Conservation (phyloP, 2,329 filamentous ascomycete species). For the Fusarium clavum region DNA sequence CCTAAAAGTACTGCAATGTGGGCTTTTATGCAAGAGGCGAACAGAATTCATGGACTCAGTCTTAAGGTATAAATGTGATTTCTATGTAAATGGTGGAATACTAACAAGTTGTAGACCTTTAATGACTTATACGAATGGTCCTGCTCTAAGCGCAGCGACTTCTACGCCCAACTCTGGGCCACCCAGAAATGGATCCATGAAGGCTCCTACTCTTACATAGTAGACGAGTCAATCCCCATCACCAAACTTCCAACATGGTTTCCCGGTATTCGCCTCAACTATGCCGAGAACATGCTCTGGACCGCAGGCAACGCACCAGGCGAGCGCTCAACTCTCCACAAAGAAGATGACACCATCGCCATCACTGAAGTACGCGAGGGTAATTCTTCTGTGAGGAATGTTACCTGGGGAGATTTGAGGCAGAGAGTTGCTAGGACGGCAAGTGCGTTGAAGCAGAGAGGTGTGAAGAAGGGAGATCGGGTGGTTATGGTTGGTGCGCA, state of each 20-base stretch:
- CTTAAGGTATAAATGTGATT: slow-evolving; percentile 63
- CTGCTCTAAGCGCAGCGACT: slow-evolving; percentile 68
- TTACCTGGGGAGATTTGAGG: slow-evolving; percentile 77
- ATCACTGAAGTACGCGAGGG: slow-evolving; percentile 80
- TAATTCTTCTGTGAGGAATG: slow-evolving; percentile 62
- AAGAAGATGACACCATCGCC: slow-evolving; percentile 78
- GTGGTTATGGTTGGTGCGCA: slow-evolving; percentile 82
- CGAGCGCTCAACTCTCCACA: slow-evolving; percentile 65
- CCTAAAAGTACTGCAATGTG: slow-evolving; percentile 73
- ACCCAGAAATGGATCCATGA: slow-evolving; percentile 70
- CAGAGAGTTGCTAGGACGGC: slow-evolving; percentile 67
- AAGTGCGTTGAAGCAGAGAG: slow-evolving; percentile 73
- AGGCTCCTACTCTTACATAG: slow-evolving; percentile 68
- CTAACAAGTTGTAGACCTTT: slow-evolving; percentile 64
- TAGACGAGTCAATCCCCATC: slow-evolving; percentile 78
- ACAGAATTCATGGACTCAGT: slow-evolving; percentile 65
- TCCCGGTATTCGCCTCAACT: slow-evolving; percentile 77
- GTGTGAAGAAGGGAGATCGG: slow-evolving; percentile 77
- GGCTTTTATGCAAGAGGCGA: slow-evolving; percentile 73
- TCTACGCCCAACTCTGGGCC: slow-evolving; percentile 74
- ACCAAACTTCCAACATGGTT: slow-evolving; percentile 83
- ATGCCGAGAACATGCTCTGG: slow-evolving; percentile 83
- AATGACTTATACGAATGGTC: slow-evolving; percentile 78
- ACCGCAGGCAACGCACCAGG: slow-evolving; percentile 59
- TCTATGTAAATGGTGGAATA: rapidly evolving